A percentile compares a stretch with the other conserved stretches of the same genome.
phyloP scores from a whole-genome alignment of 495 filamentous ascomycete genomes.

The Jackrogersella minutella region DNA sequence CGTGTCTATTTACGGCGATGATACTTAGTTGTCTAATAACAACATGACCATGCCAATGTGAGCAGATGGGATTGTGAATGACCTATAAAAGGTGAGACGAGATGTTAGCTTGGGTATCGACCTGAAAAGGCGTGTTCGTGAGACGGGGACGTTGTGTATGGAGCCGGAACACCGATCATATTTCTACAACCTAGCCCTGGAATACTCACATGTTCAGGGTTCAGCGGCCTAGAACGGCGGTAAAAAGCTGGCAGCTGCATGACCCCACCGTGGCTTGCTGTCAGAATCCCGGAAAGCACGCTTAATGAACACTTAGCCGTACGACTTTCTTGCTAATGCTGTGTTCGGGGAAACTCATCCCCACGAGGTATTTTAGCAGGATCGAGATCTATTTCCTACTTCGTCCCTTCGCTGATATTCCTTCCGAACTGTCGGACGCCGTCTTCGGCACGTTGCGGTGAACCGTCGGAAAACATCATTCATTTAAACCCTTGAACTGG shows the following conservation, averaged over 20 bases:
- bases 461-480: constrained; percentile 21
- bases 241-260: constrained; percentile 35
- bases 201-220: constrained; percentile 21
- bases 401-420: background rate
- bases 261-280: constrained; percentile 33
- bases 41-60: constrained; percentile 30
- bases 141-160: constrained; percentile 12
- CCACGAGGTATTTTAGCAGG: constrained; percentile 29
- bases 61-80: background rate
- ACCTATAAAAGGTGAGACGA: background rate
- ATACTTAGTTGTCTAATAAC: constrained; percentile 44
- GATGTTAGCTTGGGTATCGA: constrained; percentile 6
- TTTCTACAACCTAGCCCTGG: constrained; percentile 23
- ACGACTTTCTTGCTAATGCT: constrained; percentile 3
- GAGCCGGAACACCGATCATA: constrained; percentile 11
- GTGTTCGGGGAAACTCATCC: constrained; percentile 20
- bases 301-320: constrained; percentile 15
- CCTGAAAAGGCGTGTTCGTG: constrained; percentile 18
- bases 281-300: constrained; percentile 21
- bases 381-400: constrained; percentile 38
- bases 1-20: constrained; percentile 7
- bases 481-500: constrained; percentile 28
- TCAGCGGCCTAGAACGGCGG: constrained; percentile 14
- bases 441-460: constrained; percentile 18
- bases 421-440: constrained; percentile 14